phyloP scores from a whole-genome alignment of 2,329 filamentous ascomycete genomes.

The Penicillium sclerotiorum region DNA sequence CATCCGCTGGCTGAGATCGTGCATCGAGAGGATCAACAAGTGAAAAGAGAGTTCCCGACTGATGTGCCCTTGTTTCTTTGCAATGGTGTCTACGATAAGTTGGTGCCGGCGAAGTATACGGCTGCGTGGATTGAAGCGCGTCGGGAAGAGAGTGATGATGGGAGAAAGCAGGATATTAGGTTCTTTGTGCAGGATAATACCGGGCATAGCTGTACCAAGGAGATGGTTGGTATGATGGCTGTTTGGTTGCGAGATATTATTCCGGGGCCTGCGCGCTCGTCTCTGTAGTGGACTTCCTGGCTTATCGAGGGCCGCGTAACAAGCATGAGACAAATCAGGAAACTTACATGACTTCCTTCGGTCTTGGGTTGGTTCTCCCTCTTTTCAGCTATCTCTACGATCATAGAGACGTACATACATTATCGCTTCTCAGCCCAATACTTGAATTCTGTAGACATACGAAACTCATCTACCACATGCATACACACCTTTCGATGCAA shows the following conservation, averaged over 20 bases:
- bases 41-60: background rate
- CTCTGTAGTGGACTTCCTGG: background rate
- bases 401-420: too few relatives aligned
- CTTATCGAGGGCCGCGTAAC: background rate
- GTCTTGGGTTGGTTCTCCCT: too few relatives aligned
- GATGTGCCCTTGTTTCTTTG: conserved; percentile 3
- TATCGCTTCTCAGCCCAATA: too few relatives aligned
- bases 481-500: too few relatives aligned
- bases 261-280: background rate
- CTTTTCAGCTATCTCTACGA: too few relatives aligned
- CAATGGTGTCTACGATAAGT: background rate
- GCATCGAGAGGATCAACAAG: background rate
- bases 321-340: too few relatives aligned
- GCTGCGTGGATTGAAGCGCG: conserved; percentile 3
- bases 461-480: too few relatives aligned
- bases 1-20: background rate
- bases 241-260: conserved; percentile 6
- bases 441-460: too few relatives aligned
- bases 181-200: conserved; percentile 8
- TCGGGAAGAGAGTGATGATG: background rate
- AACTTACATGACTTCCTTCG: too few relatives aligned
- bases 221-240: conserved; percentile 7
- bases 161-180: background rate
- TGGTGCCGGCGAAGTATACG: conserved; percentile 3
- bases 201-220: conserved; percentile 6